phyloP scores from a whole-genome alignment of 108 stramenopile genomes.

The Nitzschia putrida region DNA sequence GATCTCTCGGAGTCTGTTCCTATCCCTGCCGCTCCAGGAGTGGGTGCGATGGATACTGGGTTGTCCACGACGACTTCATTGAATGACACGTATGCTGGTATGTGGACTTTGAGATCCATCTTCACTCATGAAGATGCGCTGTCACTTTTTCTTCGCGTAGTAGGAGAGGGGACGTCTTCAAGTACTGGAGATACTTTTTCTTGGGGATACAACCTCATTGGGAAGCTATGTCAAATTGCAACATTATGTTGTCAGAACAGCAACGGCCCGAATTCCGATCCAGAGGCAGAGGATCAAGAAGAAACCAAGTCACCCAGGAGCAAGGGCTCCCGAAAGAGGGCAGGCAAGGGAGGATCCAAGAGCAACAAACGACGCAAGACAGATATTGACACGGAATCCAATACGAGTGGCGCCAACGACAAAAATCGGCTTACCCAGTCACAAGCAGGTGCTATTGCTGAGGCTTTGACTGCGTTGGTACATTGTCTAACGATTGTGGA shows the following conservation, averaged over 20 bases:
- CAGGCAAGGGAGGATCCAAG: neutral
- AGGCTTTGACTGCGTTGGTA: slow-evolving; percentile 29
- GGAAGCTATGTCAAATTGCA: too few species aligned
- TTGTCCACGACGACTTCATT: too few species aligned
- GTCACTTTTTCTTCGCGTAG: neutral
- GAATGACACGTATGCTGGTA: slow-evolving; percentile 8
- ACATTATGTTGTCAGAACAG: too few species aligned
- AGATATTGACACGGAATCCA: neutral
- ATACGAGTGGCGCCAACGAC: neutral
- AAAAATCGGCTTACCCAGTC: slow-evolving; percentile 1
- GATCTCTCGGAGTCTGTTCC: slow-evolving; percentile 4
- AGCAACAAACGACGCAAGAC: slow-evolving; percentile 1
- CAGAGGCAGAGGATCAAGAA: neutral
- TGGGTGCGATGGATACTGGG: too few species aligned
- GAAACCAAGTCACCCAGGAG: neutral
- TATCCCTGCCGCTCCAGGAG: neutral
- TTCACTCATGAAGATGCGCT: slow-evolving; percentile 12
- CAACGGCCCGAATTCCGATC: neutral
- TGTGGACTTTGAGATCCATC: neutral
- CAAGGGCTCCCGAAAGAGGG: neutral
- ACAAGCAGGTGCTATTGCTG: slow-evolving; percentile 12
- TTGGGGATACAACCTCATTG: neutral
- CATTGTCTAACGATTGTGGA: slow-evolving; percentile 17
- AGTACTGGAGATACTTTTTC: too few species aligned
- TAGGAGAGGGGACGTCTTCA: too few species aligned